Evolutionary conservation across 2,329 filamentous ascomycete genomes (phyloP), one percentile per base, ranked within the genome.

Genomic region (Diaporthe sp.): DNA sequence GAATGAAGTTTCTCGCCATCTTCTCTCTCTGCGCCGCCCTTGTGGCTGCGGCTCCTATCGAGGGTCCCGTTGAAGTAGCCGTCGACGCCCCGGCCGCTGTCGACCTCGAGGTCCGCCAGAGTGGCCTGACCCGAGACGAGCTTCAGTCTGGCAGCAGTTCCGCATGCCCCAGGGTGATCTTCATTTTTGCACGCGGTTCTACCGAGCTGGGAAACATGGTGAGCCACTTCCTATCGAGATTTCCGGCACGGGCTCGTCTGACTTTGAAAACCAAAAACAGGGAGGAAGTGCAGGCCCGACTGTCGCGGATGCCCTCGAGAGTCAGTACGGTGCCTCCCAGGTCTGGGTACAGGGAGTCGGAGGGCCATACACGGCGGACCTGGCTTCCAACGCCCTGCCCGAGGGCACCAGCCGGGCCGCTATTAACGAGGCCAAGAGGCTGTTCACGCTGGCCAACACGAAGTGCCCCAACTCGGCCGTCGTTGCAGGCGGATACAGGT

Each of bases 321-420:
- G 68, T 30, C 71, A 73, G 37, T 82, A 81, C 42, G 79, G 80
- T 61, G 76, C 56, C 35, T 71, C 59, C 12, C 73, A 78, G 25
- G 75, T 85, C 73, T 84, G 83, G 83, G 82, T 86, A 30, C 86
- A 88, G 76, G 86, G 86, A 19, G 84, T 88, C 19, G 83, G 83
- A 8, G 63, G 63, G n/a, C 44, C 63, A 13, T 88, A 88, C 78
- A 78, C 72, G 1, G 85, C 84, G 0, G 76, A 76, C 1, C 55
- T 86, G 0, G 71, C 77, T 0, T 79, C 81, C 32, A 87, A 87
- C 75, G 79, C 81, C 51, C 79, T 85, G 0, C 82, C 83, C 4
- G 75, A 79, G 2, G 84, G 85, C 51, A 85, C 85, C 1, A 79
- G 80, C 47, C 56, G 58, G 6, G 80, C 74, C 7, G 83, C 84